A percentile compares a stretch with the other conserved stretches of the same genome.
These are phyloP conservation scores for Torrubiellomyces zombiae DNA, from an alignment of 2,329 filamentous ascomycete genomes.

Conservation along the genomic window DNA sequence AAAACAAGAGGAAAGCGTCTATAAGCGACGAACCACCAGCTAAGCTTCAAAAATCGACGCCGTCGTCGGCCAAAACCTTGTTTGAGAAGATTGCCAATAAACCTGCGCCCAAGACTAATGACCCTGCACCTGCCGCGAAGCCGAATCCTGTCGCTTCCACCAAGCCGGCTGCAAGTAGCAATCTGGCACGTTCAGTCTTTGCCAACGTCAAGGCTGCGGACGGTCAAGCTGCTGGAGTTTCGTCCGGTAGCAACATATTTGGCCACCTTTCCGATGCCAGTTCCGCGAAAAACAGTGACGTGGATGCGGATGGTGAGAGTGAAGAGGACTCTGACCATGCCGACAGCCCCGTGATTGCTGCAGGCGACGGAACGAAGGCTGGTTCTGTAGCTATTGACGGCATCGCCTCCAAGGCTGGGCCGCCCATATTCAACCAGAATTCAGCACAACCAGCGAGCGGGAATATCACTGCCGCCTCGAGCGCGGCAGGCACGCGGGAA, in stretches of 20 bases:
- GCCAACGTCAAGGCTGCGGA: conserved; percentile 19
- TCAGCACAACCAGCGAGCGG: conserved; percentile 11
- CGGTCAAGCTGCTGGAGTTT: conserved; percentile 8
- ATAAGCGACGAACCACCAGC: conserved; percentile 27
- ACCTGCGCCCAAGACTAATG: conserved; percentile 14
- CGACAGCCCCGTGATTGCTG: conserved; percentile 23
- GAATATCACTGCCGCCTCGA: conserved; percentile 13
- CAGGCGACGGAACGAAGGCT: conserved; percentile 23
- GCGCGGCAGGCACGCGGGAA: conserved; percentile 24
- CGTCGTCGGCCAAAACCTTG: conserved; percentile 36
- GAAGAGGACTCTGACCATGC: conserved; percentile 26
- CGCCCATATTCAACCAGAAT: conserved; percentile 13
- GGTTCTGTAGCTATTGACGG: too few species aligned
- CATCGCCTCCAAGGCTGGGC: conserved; percentile 13
- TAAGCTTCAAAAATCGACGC: conserved; percentile 33
- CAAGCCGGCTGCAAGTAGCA: conserved; percentile 18
- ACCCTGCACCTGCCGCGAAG: conserved; percentile 12
- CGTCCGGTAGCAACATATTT: conserved; percentile 35
- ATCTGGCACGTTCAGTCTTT: conserved; percentile 26
- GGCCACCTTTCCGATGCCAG: conserved; percentile 40
- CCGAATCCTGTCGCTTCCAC: conserved; percentile 16
- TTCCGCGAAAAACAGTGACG: conserved; percentile 35
- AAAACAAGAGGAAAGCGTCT: conserved; percentile 36
- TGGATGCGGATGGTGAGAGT: conserved; percentile 29
- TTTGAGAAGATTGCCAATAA: conserved; percentile 43